Evolutionary conservation across 2,329 filamentous ascomycete genomes (phyloP).

Genomic region (Uncinocarpus reesii): DNA sequence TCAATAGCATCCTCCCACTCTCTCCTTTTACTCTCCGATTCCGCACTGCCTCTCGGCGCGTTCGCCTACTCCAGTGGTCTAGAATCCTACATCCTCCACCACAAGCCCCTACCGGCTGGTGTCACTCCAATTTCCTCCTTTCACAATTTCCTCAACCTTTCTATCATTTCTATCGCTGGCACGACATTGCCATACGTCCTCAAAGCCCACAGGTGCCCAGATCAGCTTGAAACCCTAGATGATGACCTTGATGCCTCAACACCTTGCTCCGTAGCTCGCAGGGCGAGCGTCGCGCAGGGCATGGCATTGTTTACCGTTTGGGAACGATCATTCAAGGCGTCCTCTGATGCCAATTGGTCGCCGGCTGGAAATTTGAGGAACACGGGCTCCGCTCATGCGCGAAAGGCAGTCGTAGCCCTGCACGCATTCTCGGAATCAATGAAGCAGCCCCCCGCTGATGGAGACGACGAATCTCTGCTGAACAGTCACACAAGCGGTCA

Average conservation of each 20-base stretch:
- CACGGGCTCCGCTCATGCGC: neutral
- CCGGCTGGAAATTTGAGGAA: slow-evolving; percentile 6
- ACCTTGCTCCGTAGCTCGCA: slow-evolving; percentile 51
- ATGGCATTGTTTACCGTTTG: slow-evolving; percentile 50
- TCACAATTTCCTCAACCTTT: slow-evolving; percentile 47
- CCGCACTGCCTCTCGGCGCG: slow-evolving; percentile 53
- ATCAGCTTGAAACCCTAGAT: slow-evolving; percentile 44
- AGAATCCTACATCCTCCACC: slow-evolving; percentile 54
- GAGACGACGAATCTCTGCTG: slow-evolving; percentile 21
- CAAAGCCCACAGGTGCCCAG: slow-evolving; percentile 43
- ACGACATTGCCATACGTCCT: slow-evolving; percentile 53
- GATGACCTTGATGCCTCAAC: slow-evolving; percentile 55
- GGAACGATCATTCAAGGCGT: slow-evolving; percentile 44
- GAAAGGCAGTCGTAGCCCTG: slow-evolving; percentile 20
- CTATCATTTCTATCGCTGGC: slow-evolving; percentile 47
- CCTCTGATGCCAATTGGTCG: slow-evolving; percentile 18
- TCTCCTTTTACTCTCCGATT: slow-evolving; percentile 53
- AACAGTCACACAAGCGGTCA: slow-evolving; percentile 38
- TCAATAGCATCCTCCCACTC: slow-evolving; percentile 36
- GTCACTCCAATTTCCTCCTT: slow-evolving; percentile 36
- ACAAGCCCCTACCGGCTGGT: slow-evolving; percentile 31
- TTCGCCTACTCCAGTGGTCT: slow-evolving; percentile 57
- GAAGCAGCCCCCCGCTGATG: slow-evolving; percentile 25
- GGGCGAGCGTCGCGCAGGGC: slow-evolving; percentile 52
- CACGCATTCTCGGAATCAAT: slow-evolving; percentile 32